Percentiles rank a stretch among this genome's conserved stretches.
Conservation (phyloP, 495 filamentous ascomycete genomes). For the Xylaria palmicola region DNA sequence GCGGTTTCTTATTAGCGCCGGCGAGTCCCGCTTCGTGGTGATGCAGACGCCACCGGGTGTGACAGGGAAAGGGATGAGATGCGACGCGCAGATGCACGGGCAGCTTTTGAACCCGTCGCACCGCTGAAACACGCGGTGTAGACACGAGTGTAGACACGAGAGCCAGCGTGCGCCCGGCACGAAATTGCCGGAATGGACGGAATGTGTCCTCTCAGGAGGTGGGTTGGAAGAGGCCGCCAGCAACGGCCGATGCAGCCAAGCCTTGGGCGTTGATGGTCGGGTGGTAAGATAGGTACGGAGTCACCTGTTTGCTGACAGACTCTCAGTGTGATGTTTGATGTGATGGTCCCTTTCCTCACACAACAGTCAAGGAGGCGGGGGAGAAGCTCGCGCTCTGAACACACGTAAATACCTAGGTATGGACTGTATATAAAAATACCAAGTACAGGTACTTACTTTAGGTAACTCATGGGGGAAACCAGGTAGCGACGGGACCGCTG, state of each 20-base stretch:
- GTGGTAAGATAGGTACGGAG: background rate
- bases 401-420: too few relatives aligned
- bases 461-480: too few relatives aligned
- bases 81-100: background rate
- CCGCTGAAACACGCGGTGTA: background rate
- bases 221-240: slow-evolving; percentile 3
- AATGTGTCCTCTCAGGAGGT: background rate
- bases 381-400: too few relatives aligned
- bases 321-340: too few relatives aligned
- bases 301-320: too few relatives aligned
- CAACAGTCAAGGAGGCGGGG: too few relatives aligned
- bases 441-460: too few relatives aligned
- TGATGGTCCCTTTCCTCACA: too few relatives aligned
- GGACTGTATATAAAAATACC: too few relatives aligned
- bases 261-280: slow-evolving; percentile 2
- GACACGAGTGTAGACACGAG: background rate
- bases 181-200: background rate
- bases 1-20: background rate
- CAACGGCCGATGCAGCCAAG: slow-evolving; percentile 12
- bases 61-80: background rate
- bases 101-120: background rate
- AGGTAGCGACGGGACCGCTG: too few relatives aligned
- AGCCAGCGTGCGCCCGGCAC: slow-evolving; percentile 4
- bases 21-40: background rate
- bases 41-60: background rate